phyloP scores from a whole-genome alignment of 2,329 filamentous ascomycete genomes.

The Scedosporium minutisporum region DNA sequence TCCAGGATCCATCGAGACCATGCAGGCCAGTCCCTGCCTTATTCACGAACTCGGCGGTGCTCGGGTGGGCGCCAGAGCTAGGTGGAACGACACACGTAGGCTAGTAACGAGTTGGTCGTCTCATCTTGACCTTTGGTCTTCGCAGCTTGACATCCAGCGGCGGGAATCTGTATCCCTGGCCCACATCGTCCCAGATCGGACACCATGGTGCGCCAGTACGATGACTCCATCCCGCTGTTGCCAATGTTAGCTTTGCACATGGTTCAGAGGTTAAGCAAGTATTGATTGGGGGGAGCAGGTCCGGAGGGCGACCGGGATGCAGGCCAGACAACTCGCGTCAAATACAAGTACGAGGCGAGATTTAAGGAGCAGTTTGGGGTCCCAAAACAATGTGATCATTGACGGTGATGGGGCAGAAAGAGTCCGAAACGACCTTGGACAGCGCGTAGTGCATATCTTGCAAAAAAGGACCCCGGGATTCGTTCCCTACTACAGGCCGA shows the following conservation, averaged over 20 bases:
- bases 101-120: background rate
- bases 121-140: background rate
- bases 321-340: background rate
- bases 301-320: background rate
- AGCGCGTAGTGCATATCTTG: background rate
- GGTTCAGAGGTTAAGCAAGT: background rate
- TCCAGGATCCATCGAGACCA: background rate
- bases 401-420: background rate
- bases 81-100: background rate
- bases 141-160: background rate
- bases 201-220: background rate
- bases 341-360: background rate
- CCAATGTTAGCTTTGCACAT: background rate
- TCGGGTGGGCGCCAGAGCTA: background rate
- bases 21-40: background rate
- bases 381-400: background rate
- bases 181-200: background rate
- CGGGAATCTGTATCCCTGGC: background rate
- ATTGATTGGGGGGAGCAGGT: background rate
- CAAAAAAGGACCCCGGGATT: background rate
- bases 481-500: background rate
- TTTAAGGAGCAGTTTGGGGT: background rate
- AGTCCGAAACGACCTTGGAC: background rate
- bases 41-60: background rate
- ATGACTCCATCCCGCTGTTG: background rate